A percentile compares a stretch with the other conserved stretches of the same genome.
Conservation (phyloP, 1,139 yeast genomes). For the Lodderomyces theae region DNA sequence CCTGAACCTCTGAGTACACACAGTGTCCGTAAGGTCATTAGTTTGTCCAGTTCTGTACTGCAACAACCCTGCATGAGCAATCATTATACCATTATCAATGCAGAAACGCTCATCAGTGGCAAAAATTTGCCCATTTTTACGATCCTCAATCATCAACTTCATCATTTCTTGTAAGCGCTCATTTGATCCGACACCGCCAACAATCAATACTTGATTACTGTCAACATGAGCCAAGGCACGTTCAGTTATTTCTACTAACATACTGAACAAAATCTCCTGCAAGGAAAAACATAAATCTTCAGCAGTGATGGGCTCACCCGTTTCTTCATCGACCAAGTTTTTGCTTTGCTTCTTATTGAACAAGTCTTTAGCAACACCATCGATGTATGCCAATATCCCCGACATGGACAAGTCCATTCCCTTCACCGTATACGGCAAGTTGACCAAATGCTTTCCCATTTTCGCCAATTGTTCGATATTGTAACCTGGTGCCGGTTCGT, state of each 20-base stretch:
- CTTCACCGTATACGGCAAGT: constrained; percentile 90
- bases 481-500: constrained; percentile 96
- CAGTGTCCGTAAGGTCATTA: constrained; percentile 61
- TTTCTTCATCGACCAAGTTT: constrained; percentile 45
- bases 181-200: constrained; percentile 98
- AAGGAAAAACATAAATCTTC: constrained; percentile 91
- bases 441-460: constrained; percentile 64
- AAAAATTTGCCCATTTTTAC: constrained; percentile 74
- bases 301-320: constrained; percentile 60
- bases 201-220: constrained; percentile 84
- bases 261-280: constrained; percentile 89
- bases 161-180: constrained; percentile 92
- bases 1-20: constrained; percentile 89
- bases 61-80: constrained; percentile 94
- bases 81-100: constrained; percentile 97
- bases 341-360: constrained; percentile 50
- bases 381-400: constrained; percentile 86
- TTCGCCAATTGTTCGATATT: constrained; percentile 94
- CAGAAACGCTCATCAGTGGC: constrained; percentile 98
- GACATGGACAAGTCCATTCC: constrained; percentile 99
- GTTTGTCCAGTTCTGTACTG: constrained; percentile 82
- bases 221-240: constrained; percentile 98
- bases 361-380: constrained; percentile 71
- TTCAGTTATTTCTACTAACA: constrained; percentile 97
- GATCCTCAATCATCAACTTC: constrained; percentile 86